Percentiles rank a stretch among this genome's conserved stretches.
Evolutionary conservation across 1,284 basidiomycete species (phyloP).

Genomic region (Stygiomarasmius scandens): DNA sequence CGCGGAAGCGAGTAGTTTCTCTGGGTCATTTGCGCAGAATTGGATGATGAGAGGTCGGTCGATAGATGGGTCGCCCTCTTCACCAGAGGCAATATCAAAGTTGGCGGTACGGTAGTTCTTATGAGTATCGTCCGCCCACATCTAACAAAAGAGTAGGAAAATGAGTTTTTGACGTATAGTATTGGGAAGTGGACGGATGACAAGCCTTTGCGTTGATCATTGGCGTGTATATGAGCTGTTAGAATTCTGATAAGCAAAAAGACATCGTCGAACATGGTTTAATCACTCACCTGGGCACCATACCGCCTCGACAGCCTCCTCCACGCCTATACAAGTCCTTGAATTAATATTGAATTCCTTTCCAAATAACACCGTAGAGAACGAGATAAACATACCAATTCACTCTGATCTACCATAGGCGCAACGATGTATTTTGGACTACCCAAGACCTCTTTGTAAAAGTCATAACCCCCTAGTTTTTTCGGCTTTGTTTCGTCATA

Average conservation of each 20-base stretch:
- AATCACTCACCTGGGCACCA: constrained; percentile 69
- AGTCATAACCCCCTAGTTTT: constrained; percentile 81
- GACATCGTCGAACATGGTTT: not conserved
- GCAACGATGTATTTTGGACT: constrained; percentile 90
- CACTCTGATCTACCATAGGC: constrained; percentile 98
- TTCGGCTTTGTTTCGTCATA: constrained; percentile 1
- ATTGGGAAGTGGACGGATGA: constrained; percentile 1
- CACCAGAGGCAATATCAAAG: constrained; percentile 70
- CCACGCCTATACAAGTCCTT: constrained; percentile 73
- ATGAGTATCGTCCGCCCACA: constrained; percentile 64
- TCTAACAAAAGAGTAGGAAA: constrained; percentile 35
- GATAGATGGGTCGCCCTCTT: constrained; percentile 60
- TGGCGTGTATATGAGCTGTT: constrained; percentile 86
- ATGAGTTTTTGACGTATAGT: not conserved
- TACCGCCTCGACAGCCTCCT: constrained; percentile 86
- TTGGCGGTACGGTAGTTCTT: constrained; percentile 60
- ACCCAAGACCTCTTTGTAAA: constrained; percentile 78
- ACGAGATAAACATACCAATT: constrained; percentile 72
- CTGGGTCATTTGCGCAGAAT: constrained; percentile 92
- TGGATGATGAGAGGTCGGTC: constrained; percentile 92
- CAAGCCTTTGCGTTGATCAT: constrained; percentile 94
- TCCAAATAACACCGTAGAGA: not conserved
- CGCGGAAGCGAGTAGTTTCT: constrained; percentile 77
- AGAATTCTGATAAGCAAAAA: not conserved
- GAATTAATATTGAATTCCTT: constrained; percentile 11